phyloP scores from a whole-genome alignment of 176 grass and related monocot species.

The Oryza brachyantha region DNA sequence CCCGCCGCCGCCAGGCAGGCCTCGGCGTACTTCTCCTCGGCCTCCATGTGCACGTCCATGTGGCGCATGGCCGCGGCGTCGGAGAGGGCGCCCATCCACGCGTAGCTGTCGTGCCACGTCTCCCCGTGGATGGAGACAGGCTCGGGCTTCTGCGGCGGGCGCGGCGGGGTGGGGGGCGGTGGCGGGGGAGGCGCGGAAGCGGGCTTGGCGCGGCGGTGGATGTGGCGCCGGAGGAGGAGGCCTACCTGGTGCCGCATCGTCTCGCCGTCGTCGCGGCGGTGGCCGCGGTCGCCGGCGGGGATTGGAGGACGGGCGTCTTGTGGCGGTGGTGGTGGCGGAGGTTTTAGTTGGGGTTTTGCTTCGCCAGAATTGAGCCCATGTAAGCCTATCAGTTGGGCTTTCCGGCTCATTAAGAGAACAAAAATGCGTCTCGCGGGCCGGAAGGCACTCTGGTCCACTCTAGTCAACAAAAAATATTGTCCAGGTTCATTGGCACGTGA shows the following conservation, averaged over 20 bases:
- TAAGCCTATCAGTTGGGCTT: background rate
- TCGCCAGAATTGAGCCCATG: slow-evolving; percentile 5
- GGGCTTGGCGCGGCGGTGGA: slow-evolving; percentile 37
- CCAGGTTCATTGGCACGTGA: background rate
- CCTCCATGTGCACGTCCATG: slow-evolving; percentile 93
- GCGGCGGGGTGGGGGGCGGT: slow-evolving; percentile 34
- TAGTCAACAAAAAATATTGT: background rate
- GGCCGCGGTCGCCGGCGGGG: background rate
- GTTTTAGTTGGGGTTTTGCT: slow-evolving; percentile 32
- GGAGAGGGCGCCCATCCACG: slow-evolving; percentile 72
- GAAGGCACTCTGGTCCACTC: too few species aligned
- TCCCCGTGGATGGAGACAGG: slow-evolving; percentile 51
- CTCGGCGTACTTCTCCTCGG: slow-evolving; percentile 90
- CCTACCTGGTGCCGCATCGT: slow-evolving; percentile 35
- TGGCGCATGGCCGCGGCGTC: slow-evolving; percentile 91
- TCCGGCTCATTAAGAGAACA: background rate
- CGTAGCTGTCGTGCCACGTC: slow-evolving; percentile 68
- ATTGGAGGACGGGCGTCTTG: background rate
- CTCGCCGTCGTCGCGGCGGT: background rate
- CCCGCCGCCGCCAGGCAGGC: slow-evolving; percentile 65
- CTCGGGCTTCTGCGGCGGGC: slow-evolving; percentile 56
- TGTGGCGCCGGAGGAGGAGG: slow-evolving; percentile 30
- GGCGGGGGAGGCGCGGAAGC: background rate
- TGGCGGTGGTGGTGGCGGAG: slow-evolving; percentile 24
- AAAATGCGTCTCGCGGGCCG: background rate